These are phyloP conservation scores for Lecanicillium sp. DNA, from an alignment of 2,329 filamentous ascomycete genomes.

Conservation along the genomic window DNA sequence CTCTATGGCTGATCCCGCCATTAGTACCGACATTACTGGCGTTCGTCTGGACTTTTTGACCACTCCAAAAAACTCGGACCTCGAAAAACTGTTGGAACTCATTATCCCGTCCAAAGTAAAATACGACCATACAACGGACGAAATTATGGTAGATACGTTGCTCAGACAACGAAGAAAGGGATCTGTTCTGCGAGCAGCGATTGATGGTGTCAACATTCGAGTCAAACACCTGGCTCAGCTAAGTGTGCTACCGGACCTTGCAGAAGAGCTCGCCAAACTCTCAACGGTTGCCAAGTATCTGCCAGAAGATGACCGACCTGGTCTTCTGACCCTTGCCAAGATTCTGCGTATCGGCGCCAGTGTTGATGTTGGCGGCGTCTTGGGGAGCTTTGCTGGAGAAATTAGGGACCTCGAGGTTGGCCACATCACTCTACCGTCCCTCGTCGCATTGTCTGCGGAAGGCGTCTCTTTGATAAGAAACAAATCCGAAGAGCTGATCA, in stretches of 20 bases:
- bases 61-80: constrained; percentile 69
- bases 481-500: constrained; percentile 63
- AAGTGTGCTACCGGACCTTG: constrained; percentile 61
- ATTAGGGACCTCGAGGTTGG: constrained; percentile 62
- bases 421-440: constrained; percentile 77
- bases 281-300: constrained; percentile 90
- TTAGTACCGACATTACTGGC: constrained; percentile 57
- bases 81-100: constrained; percentile 75
- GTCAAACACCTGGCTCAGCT: constrained; percentile 61
- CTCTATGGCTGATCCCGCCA: constrained; percentile 50
- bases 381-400: constrained; percentile 59
- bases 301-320: constrained; percentile 90
- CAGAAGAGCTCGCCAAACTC: constrained; percentile 72
- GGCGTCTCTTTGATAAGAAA: constrained; percentile 59
- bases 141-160: constrained; percentile 90
- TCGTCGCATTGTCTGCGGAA: constrained; percentile 72
- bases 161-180: constrained; percentile 82
- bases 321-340: constrained; percentile 67
- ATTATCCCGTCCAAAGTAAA: constrained; percentile 90
- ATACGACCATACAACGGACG: constrained; percentile 78
- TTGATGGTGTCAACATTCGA: constrained; percentile 58
- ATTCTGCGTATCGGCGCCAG: constrained; percentile 58
- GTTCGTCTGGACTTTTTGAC: constrained; percentile 68
- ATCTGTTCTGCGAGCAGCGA: constrained; percentile 65
- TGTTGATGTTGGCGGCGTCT: constrained; percentile 58